phyloP scores from a whole-genome alignment of 805 yeast genomes.

The Priceomyces haplophilus region DNA sequence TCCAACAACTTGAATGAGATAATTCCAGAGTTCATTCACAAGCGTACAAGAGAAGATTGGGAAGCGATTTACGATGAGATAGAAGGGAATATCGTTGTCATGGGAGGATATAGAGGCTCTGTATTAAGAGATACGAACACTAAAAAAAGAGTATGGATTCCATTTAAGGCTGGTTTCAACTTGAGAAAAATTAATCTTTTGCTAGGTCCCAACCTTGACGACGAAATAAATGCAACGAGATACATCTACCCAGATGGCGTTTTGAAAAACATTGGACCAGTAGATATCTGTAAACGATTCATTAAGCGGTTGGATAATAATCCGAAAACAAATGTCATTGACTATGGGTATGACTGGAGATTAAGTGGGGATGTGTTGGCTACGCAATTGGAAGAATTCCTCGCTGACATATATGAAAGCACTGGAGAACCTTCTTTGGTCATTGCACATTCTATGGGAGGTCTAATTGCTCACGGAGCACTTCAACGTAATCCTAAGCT shows the following conservation, averaged over 20 bases:
- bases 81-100: conserved; percentile 73
- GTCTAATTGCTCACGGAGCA: conserved; percentile 77
- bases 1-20: conserved; percentile 46
- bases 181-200: conserved; percentile 64
- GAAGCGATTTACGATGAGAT: conserved; percentile 55
- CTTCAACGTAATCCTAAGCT: conserved; percentile 65
- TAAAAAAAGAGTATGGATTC: conserved; percentile 76
- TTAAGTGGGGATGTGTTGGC: conserved; percentile 59
- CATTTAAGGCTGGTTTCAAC: conserved; percentile 79
- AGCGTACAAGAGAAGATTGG: conserved; percentile 24
- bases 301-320: conserved; percentile 51
- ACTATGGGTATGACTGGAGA: conserved; percentile 95
- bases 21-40: conserved; percentile 29
- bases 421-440: conserved; percentile 62
- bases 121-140: conserved; percentile 65
- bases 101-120: conserved; percentile 91
- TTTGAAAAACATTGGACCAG: conserved; percentile 80
- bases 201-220: conserved; percentile 70
- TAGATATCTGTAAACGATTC: conserved; percentile 68
- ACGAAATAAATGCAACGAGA: conserved; percentile 55
- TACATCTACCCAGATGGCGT: conserved; percentile 70
- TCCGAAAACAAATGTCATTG: conserved; percentile 59
- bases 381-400: conserved; percentile 46
- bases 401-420: conserved; percentile 43
- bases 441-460: conserved; percentile 95